Evolutionary conservation across 441 rosid genomes (phyloP).

Genomic region (Raphanus hybrid): DNA sequence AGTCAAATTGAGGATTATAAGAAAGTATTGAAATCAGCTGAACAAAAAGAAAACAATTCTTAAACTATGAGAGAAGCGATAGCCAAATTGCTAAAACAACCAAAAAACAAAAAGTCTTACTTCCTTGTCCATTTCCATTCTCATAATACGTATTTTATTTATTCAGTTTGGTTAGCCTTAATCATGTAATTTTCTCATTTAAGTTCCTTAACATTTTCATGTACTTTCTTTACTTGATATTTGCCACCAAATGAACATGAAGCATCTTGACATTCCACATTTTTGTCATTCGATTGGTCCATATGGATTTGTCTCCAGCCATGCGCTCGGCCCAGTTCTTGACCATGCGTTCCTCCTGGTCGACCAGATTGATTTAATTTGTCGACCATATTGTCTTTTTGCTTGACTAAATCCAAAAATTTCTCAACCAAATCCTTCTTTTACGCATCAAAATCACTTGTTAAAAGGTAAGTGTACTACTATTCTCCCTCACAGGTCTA

Average conservation of each 20-base stretch:
- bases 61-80: no score
- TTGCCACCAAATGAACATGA: not conserved
- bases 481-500: not conserved
- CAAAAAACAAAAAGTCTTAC: no score
- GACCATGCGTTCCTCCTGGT: not conserved
- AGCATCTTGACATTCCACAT: constrained; percentile 1
- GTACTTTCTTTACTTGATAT: not conserved
- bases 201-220: not conserved
- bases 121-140: no score
- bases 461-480: not conserved
- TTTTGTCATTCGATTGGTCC: not conserved
- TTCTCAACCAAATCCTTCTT: not conserved
- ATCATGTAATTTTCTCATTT: not conserved
- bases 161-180: no score
- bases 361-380: not conserved
- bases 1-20: no score
- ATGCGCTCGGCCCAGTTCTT: not conserved
- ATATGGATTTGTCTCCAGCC: constrained; percentile 2
- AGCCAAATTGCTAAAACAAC: no score
- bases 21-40: no score
- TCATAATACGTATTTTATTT: no score
- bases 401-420: not conserved
- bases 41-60: no score
- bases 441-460: not conserved
- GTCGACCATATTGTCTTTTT: not conserved